Base-by-base conservation (phyloP, 2,329 filamentous ascomycete species). In the Acephala macrosclerotiorum region DNA sequence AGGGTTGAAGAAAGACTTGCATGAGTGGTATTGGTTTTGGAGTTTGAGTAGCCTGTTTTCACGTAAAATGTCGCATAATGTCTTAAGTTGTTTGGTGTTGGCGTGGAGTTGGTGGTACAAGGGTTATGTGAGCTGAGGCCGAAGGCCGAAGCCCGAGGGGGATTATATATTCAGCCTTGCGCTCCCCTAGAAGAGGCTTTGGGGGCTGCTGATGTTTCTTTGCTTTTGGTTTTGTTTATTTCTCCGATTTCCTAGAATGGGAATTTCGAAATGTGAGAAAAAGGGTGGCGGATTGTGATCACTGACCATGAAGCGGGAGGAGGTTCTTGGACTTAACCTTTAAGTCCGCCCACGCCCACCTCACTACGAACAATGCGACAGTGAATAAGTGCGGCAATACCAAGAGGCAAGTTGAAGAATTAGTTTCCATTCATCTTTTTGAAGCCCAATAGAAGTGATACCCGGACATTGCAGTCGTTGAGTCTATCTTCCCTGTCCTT, bases 401-500 rank as follows among this genome's bases (percentile, higher is more conserved):
- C 12, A 12, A n/a, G 45, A 20, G 20, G 5, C 14, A 8, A 12
- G 6, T 49, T 22, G 14, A 4, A 9, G 11, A 22, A 16, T 4
- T 14, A 42, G 14, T 49, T 11, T 29, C 47, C 14, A 4, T 33
- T 33, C 12, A n/a, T 20, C 14, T 20, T 18, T 29, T 53, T 53
- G 25, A 53, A 29, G 6, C 25, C 18, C 25, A 26, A 29, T 29
- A 25, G 29, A 53, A 25, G 25, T 29, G 25, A 18, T 33, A 12
- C 20, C 49, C 14, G 25, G 16, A 53, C 26, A 53, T 18, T 53
- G 49, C 49, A 33, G 25, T 53, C 14, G 25, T 33, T 53, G 49
- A 53, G 49, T 53, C 49, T 53, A 53, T 18, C 22, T 12, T 29
- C 33, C 49, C 49, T n/a, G n/a, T n/a, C n/a, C n/a, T n/a, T n/a